Base-by-base conservation (phyloP, 208 protist species). In the Wallacemonas sp. region DNA sequence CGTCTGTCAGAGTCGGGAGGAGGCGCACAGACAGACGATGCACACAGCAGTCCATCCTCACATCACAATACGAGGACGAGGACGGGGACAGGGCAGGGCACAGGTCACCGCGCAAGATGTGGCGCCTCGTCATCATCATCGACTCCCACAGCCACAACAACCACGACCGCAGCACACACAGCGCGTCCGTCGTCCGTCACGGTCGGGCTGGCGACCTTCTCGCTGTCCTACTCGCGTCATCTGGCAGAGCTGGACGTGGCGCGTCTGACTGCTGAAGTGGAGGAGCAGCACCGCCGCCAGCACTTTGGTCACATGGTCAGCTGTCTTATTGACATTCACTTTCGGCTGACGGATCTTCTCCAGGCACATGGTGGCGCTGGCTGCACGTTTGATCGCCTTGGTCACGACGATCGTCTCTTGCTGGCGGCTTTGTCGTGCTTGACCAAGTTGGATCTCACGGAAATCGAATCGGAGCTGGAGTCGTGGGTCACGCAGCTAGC, bases 281-380 rank as follows among this genome's bases (percentile, higher is more conserved):
- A 83, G 49, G 38, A 23, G 24, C 70, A 73, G 38, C 66, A 71
- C 17, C 49, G 72, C 2, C 65, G 60, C n/a, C 58, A 57, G 6
- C 61, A 83, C 57, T 54, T 70, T 36, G 69, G 72, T n/a, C 54
- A 74, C 48, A 85, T 90, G 66, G 19, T 85, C 36, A 73, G 80
- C 67, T 84, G 78, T 46, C 63, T 90, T 34, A 29, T 85, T 3
- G 80, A 90, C 60, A 61, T 90, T 26, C 70, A 58, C 52, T 43
- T 58, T 8, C 52, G 52, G 4, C 32, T 43, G n/a, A 5, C 6
- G 2, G 26, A 19, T 3, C 52, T 30, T 3, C 11, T 29, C n/a
- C 9, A n/a, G n/a, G n/a, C n/a, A n/a, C n/a, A n/a, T n/a, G n/a
- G n/a, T n/a, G n/a, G n/a, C n/a, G n/a, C n/a, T n/a, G n/a, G n/a